phyloP scores from a whole-genome alignment of 2,329 filamentous ascomycete genomes.

The Fusarium sp. region DNA sequence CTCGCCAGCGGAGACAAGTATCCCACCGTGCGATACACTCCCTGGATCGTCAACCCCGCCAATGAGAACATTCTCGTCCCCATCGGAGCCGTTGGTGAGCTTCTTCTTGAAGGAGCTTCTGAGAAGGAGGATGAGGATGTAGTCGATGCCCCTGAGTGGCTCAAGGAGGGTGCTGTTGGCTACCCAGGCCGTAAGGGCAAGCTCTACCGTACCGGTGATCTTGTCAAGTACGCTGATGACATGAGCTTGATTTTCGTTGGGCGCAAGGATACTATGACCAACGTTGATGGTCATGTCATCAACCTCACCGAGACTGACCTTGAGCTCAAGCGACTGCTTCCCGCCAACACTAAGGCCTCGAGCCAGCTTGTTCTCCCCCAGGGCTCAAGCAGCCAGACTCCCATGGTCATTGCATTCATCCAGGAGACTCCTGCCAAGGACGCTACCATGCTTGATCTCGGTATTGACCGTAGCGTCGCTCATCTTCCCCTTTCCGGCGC shows the following conservation, averaged over 20 bases:
- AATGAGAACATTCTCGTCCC: conserved; percentile 42
- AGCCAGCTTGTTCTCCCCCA: conserved; percentile 34
- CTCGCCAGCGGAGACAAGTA: conserved; percentile 37
- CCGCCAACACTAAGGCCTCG: conserved; percentile 5
- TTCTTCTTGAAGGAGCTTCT: conserved; percentile 49
- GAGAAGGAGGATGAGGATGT: conserved; percentile 1
- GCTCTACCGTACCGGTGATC: conserved; percentile 39
- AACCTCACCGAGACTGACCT: conserved; percentile 37
- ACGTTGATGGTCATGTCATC: conserved; percentile 38
- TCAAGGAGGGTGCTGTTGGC: conserved; percentile 22
- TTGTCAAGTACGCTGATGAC: conserved; percentile 41
- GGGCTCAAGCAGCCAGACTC: conserved; percentile 34
- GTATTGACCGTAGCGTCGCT: neutral
- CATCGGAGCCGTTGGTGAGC: conserved; percentile 48
- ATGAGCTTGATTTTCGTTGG: conserved; percentile 37
- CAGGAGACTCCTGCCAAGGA: conserved; percentile 9
- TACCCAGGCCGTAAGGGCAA: conserved; percentile 35
- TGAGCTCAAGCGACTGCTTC: conserved; percentile 37
- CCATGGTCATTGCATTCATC: conserved; percentile 32
- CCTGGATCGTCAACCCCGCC: conserved; percentile 44
- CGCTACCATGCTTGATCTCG: conserved; percentile 18
- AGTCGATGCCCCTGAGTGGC: conserved; percentile 34
- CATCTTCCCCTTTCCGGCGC: conserved; percentile 21
- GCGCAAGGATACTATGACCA: conserved; percentile 34
- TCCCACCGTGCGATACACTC: conserved; percentile 27